A percentile compares a stretch with the other conserved stretches of the same genome.
Conservation (phyloP, 2,329 filamentous ascomycete species). For the Plectosphaerella plurivora region DNA sequence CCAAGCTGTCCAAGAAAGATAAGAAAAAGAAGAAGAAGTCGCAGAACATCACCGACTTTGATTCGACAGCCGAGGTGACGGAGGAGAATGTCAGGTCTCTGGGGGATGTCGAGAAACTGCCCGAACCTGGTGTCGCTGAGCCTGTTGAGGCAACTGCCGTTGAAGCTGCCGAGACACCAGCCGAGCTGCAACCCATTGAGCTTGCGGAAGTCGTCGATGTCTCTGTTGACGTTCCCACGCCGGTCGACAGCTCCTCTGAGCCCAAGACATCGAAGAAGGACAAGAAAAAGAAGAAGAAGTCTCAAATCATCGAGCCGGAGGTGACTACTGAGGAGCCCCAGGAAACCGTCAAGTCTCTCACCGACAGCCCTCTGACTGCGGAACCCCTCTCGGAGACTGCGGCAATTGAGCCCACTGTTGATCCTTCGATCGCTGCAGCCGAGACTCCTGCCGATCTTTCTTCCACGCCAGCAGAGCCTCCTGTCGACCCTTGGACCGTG, state of each 20-base stretch:
- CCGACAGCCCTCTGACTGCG: not conserved
- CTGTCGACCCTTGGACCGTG: too few relatives aligned
- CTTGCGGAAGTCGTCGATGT: not conserved
- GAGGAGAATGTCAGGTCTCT: slow-evolving; percentile 3
- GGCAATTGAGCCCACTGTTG: too few relatives aligned
- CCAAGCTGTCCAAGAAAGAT: slow-evolving; percentile 11
- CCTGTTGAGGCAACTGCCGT: not conserved
- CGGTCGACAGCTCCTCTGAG: slow-evolving; percentile 4
- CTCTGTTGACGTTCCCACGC: slow-evolving; percentile 8
- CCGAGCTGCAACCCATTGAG: not conserved
- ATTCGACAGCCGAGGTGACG: slow-evolving; percentile 5
- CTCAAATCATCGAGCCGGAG: slow-evolving; percentile 8
- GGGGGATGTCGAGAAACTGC: not conserved
- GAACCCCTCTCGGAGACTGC: too few relatives aligned
- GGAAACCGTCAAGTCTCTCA: not conserved
- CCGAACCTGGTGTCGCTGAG: too few relatives aligned
- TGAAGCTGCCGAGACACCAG: not conserved
- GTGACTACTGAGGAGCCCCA: not conserved
- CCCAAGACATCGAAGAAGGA: slow-evolving; percentile 9
- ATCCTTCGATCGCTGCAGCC: too few relatives aligned
- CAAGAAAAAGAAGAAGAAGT: slow-evolving; percentile 19
- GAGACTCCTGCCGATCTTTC: too few relatives aligned
- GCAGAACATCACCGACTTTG: slow-evolving; percentile 8
- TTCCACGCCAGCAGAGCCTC: too few relatives aligned
- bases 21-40: slow-evolving; percentile 20